Base-by-base conservation (phyloP, 176 grass and related monocot species). In the Canna indica region DNA sequence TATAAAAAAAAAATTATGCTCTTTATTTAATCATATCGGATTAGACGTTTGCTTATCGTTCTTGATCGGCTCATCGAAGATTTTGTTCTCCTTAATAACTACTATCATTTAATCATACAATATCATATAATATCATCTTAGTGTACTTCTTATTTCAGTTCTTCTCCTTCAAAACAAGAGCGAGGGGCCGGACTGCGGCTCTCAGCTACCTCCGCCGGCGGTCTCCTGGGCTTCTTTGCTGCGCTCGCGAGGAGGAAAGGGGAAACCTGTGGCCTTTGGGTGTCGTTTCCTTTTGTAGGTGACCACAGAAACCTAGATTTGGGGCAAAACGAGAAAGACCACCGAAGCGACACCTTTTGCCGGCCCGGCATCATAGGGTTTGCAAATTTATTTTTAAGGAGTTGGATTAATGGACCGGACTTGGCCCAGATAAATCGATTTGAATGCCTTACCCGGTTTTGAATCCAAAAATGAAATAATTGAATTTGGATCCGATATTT, bases 61-160 rank as follows among this genome's bases (percentile, higher is more conserved):
- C n/a, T n/a, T n/a, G n/a, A n/a, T n/a, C n/a, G n/a, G n/a, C n/a
- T n/a, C n/a, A n/a, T n/a, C n/a, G n/a, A n/a, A n/a, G n/a, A n/a
- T n/a, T n/a, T n/a, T n/a, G n/a, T n/a, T n/a, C n/a, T n/a, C n/a
- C n/a, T n/a, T n/a, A n/a, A n/a, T n/a, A n/a, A n/a, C n/a, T n/a
- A n/a, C n/a, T n/a, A n/a, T n/a, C n/a, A n/a, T n/a, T n/a, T n/a
- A n/a, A n/a, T n/a, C n/a, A n/a, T n/a, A n/a, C n/a, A n/a, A n/a
- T n/a, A n/a, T n/a, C n/a, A n/a, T n/a, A n/a, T n/a, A n/a, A n/a
- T n/a, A n/a, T n/a, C 62, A 79, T 82, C 38, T 57, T 24, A n/a
- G n/a, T n/a, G 14, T 52, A 38, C 67, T 70, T 88, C 74, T 75
- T 27, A 59, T n/a, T 76, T 85, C 86, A 20, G 15, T n/a, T 76